These are phyloP conservation scores for Croton setiger DNA, from an alignment of 441 rosid species.

Conservation along the genomic window DNA sequence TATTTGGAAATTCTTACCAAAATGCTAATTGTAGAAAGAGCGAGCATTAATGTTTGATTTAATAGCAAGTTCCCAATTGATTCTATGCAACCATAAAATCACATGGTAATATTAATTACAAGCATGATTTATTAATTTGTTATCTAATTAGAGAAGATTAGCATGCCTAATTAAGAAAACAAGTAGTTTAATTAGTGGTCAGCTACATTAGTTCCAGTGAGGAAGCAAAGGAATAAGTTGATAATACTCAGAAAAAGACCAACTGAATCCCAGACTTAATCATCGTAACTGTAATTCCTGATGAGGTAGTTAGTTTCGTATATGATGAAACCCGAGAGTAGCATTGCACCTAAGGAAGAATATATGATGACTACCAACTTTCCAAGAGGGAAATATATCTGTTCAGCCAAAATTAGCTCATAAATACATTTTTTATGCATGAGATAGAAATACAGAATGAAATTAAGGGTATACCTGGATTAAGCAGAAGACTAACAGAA, in stretches of 20 bases:
- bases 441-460: not conserved
- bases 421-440: not conserved
- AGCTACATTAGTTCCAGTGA: conserved; percentile 27
- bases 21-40: too few species aligned
- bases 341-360: conserved; percentile 47
- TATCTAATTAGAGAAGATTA: too few species aligned
- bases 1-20: too few species aligned
- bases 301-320: conserved; percentile 67
- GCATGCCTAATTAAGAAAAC: too few species aligned
- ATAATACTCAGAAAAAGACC: conserved; percentile 43
- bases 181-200: not conserved
- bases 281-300: conserved; percentile 46
- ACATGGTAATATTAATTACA: too few species aligned
- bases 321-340: conserved; percentile 63
- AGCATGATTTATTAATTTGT: too few species aligned
- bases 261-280: too few species aligned
- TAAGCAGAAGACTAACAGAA: conserved; percentile 35
- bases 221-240: conserved; percentile 51
- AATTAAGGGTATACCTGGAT: conserved; percentile 41
- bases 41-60: too few species aligned
- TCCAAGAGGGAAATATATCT: conserved; percentile 59
- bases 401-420: conserved; percentile 18
- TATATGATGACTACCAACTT: conserved; percentile 61
- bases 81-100: too few species aligned
- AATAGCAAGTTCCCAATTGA: too few species aligned